These are phyloP conservation scores for Daldinia childiae DNA, from an alignment of 495 filamentous ascomycete genomes.

Conservation along the genomic window DNA sequence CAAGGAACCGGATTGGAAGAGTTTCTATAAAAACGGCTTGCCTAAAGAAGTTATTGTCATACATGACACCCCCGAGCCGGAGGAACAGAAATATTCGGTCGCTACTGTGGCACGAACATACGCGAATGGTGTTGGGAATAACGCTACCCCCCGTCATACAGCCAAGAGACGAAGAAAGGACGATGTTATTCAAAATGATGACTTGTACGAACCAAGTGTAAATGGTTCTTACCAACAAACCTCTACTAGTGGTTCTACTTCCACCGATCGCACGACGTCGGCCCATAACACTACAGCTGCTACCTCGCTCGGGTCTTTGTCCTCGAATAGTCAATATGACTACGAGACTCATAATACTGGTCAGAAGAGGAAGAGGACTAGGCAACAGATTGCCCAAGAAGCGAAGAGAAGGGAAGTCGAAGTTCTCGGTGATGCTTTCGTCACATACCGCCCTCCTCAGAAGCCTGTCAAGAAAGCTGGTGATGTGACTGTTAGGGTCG, in stretches of 20 bases:
- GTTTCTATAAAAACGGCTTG: conserved; percentile 91
- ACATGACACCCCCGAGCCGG: conserved; percentile 83
- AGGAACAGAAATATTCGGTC: conserved; percentile 54
- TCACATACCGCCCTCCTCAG: conserved; percentile 83
- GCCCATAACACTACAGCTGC: conserved; percentile 86
- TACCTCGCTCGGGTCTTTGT: conserved; percentile 81
- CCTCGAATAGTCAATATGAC: conserved; percentile 70
- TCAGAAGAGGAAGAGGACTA: conserved; percentile 88
- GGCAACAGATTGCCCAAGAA: conserved; percentile 80
- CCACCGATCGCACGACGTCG: conserved; percentile 87
- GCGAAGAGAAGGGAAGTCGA: conserved; percentile 78
- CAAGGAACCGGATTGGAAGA: conserved; percentile 82
- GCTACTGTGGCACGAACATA: conserved; percentile 43
- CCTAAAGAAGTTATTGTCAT: conserved; percentile 96
- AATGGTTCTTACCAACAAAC: conserved; percentile 73
- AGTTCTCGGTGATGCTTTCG: conserved; percentile 72
- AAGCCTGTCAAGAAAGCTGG: conserved; percentile 89
- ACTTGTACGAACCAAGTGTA: conserved; percentile 70
- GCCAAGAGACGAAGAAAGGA: conserved; percentile 63
- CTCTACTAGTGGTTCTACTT: conserved; percentile 75
- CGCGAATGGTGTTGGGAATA: conserved; percentile 45
- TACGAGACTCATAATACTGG: conserved; percentile 62
- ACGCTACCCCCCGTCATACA: conserved; percentile 45
- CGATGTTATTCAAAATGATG: conserved; percentile 48
- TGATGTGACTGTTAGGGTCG: conserved; percentile 84